Evolutionary conservation across 441 rosid genomes (phyloP).

Genomic region (Isatis lusitanica): DNA sequence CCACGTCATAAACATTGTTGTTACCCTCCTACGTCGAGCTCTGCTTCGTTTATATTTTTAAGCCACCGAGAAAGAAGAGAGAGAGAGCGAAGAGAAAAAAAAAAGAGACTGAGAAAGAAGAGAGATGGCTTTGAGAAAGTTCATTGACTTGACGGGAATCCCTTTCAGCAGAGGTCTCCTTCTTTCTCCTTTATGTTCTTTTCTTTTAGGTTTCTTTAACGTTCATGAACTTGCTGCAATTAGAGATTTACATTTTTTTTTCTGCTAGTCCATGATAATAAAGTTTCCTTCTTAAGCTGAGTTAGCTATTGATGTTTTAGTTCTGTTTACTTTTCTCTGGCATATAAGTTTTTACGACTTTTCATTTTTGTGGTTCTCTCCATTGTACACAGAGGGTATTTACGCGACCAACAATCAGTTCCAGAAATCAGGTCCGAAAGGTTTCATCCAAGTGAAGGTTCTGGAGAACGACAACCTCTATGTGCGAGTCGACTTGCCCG

Average conservation of each 20-base stretch:
- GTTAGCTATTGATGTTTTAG: background rate
- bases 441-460: slow-evolving; percentile 25
- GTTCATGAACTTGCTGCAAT: background rate
- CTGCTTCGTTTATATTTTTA: no score
- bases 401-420: slow-evolving; percentile 33
- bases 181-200: no score
- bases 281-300: background rate
- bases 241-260: background rate
- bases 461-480: slow-evolving; percentile 10
- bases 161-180: no score
- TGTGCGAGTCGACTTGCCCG: slow-evolving; percentile 27
- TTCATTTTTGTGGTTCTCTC: background rate
- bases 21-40: no score
- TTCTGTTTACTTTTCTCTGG: background rate
- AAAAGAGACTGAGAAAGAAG: no score
- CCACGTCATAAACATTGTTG: no score
- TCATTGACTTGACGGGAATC: no score
- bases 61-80: no score
- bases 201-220: background rate
- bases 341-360: no score
- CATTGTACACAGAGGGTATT: background rate
- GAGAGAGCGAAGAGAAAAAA: no score
- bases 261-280: background rate
- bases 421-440: slow-evolving; percentile 5
- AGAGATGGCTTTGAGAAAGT: no score